phyloP scores from a whole-genome alignment of 2,329 filamentous ascomycete species.

The Cladorrhinum sp. region DNA sequence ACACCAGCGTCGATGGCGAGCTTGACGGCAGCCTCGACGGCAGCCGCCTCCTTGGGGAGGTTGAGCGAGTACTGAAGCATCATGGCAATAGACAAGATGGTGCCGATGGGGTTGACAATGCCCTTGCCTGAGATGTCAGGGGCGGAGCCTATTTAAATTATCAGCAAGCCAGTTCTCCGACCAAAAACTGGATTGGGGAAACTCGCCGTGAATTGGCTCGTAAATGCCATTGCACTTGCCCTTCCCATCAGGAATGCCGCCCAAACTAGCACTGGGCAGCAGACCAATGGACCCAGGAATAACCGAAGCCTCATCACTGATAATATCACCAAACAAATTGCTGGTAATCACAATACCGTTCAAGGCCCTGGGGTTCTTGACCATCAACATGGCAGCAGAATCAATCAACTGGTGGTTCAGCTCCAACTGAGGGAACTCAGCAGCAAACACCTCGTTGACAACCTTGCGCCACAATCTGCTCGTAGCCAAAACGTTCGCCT shows the following conservation, averaged over 20 bases:
- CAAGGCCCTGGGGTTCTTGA: conserved; percentile 84
- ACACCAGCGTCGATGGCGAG: conserved; percentile 75
- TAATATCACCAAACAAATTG: conserved; percentile 95
- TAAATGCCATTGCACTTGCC: conserved; percentile 89
- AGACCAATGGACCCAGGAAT: conserved; percentile 89
- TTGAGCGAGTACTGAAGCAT: conserved; percentile 91
- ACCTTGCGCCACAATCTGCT: conserved; percentile 86
- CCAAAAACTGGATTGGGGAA: neutral
- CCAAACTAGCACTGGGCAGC: conserved; percentile 82
- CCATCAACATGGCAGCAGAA: conserved; percentile 94
- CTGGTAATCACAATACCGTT: conserved; percentile 91
- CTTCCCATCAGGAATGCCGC: conserved; percentile 81
- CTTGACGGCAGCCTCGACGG: conserved; percentile 78
- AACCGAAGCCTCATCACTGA: conserved; percentile 90
- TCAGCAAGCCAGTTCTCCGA: too few relatives aligned
- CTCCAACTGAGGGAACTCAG: conserved; percentile 84
- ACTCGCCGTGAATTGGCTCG: conserved; percentile 87
- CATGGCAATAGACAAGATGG: conserved; percentile 90
- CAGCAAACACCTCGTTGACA: conserved; percentile 77
- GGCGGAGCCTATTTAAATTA: conserved; percentile 62
- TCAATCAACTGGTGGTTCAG: conserved; percentile 90
- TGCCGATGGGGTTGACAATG: conserved; percentile 88
- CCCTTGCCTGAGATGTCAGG: conserved; percentile 91
- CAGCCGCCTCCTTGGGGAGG: conserved; percentile 70
- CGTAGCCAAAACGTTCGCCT: conserved; percentile 94